phyloP scores from a whole-genome alignment of 2,329 filamentous ascomycete species.

The Fusarium sp. region DNA sequence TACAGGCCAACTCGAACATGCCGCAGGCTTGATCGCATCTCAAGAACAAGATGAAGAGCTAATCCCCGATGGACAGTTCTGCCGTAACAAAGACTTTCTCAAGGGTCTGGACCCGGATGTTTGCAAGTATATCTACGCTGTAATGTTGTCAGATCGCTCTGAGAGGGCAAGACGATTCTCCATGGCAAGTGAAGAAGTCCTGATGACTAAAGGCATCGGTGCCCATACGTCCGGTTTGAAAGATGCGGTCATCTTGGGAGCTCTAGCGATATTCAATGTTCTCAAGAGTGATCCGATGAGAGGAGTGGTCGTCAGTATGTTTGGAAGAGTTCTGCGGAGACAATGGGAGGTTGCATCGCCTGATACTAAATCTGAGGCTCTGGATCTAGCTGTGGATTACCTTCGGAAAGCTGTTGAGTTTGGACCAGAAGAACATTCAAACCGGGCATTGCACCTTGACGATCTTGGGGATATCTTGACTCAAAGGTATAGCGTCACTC shows the following conservation, averaged over 20 bases:
- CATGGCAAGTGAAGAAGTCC: background rate
- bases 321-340: background rate
- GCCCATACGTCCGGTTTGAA: background rate
- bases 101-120: background rate
- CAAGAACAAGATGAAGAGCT: background rate
- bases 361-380: accelerated
- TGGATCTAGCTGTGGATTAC: background rate
- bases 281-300: background rate
- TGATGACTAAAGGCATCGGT: background rate
- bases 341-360: background rate
- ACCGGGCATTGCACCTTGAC: background rate
- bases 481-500: background rate
- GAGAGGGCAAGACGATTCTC: background rate
- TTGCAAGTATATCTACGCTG: background rate
- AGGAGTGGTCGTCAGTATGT: background rate
- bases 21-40: background rate
- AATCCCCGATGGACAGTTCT: background rate
- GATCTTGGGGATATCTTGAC: background rate
- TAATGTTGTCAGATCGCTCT: background rate
- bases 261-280: background rate
- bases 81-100: background rate
- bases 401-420: background rate
- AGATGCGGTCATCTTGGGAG: background rate
- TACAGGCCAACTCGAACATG: background rate
- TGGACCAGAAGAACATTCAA: background rate